Percentiles rank a stretch among this genome's conserved stretches.
Evolutionary conservation across 1,284 basidiomycete species (phyloP).

Genomic region (Apiotrichum gracile): DNA sequence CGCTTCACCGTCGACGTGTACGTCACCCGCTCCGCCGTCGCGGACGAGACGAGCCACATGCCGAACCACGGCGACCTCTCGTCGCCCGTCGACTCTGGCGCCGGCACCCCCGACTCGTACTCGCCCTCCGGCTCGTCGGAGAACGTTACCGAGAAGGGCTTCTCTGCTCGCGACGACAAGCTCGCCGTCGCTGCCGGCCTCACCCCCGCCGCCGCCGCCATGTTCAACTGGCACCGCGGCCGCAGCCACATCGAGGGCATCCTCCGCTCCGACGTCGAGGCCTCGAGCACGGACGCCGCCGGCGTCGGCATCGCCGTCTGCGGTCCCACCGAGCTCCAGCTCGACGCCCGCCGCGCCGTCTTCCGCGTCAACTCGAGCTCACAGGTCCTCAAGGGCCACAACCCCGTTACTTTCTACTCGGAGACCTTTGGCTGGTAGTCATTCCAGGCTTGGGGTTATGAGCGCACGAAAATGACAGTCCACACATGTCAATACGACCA

Average conservation of each 20-base stretch:
- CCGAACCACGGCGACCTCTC: background rate
- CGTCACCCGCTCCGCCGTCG: conserved; percentile 13
- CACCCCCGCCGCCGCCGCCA: background rate
- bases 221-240: conserved; percentile 10
- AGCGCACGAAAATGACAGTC: no score
- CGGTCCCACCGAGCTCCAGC: conserved; percentile 20
- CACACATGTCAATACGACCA: no score
- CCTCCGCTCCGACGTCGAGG: conserved; percentile 7
- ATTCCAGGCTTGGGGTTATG: no score
- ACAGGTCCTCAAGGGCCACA: conserved; percentile 21
- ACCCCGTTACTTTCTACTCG: conserved; percentile 19
- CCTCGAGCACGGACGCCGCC: background rate
- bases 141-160: conserved; percentile 3
- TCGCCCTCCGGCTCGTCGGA: background rate
- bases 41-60: conserved; percentile 7
- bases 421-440: conserved; percentile 34
- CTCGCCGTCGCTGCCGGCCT: background rate
- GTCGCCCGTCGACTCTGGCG: background rate
- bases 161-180: background rate
- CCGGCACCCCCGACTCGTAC: conserved; percentile 2
- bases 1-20: conserved; percentile 16
- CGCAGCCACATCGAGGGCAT: conserved; percentile 10
- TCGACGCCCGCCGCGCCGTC: conserved; percentile 21
- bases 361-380: conserved; percentile 15
- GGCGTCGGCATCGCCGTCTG: conserved; percentile 17